Base-by-base conservation (phyloP, 768 basidiomycete genomes). In the Leccinum incarnatum region DNA sequence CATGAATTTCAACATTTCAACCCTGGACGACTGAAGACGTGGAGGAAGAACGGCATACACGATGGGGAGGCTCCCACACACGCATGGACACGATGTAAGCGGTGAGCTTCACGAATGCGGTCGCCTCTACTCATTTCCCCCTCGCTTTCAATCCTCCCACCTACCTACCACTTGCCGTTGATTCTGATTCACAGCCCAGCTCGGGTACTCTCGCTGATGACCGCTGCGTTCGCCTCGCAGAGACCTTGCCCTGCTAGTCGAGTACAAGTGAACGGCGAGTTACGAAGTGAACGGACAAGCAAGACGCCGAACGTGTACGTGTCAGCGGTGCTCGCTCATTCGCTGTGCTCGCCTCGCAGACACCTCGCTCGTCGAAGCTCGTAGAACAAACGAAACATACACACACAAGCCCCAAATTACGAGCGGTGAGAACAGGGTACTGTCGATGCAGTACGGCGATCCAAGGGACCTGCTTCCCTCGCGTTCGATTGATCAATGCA, bases 1-100 rank as follows among this genome's bases (percentile, higher is more conserved):
- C 46, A 86, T 81, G 71, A 79, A 87, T 42, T 42, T 42, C 37
- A 42, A 42, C n/a, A 19, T 19, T 42, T 11, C 40, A 7, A 81
- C 71, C n/a, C 85, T 86, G 53, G 21, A 42, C 10, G 34, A 14
- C 37, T 25, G 51, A 54, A 14, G 37, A 52, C 53, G 42, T 48
- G 55, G 53, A 54, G 29, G 21, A 54, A 40, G 52, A 51, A 63
- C 59, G 61, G 40, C 30, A 56, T 48, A 52, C 67, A 67, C 50
- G 64, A 66, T 60, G 60, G 30, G 37, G n/a, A 63, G 21, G 61
- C 37, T 42, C n/a, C 40, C 53, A 58, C 61, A 47, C 40, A 42
- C n/a, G n/a, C 40, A 42, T 42, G 40, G n/a, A 19, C n/a, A 42
- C n/a, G 40, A 57, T 23, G 59, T 50, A 48, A 53, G 48, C 53